Percentiles rank a stretch among this genome's conserved stretches.
Conservation (phyloP, 768 basidiomycete species). For the Lenzites betulinus region DNA sequence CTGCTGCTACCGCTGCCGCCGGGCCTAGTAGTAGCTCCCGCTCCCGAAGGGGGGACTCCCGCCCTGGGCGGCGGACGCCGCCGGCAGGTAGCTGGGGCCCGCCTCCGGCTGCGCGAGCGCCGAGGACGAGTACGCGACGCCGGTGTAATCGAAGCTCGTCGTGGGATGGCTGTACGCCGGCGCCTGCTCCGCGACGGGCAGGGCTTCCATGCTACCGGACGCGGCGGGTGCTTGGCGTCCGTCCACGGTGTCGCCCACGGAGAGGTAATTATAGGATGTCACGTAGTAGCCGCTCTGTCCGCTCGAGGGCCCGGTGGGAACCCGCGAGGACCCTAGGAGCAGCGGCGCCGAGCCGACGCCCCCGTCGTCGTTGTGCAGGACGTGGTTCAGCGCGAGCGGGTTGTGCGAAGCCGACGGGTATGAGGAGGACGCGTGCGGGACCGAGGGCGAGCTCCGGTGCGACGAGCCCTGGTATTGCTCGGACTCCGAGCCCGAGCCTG, state of each 20-base stretch:
- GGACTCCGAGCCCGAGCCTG: constrained; percentile 21
- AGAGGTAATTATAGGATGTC: constrained; percentile 22
- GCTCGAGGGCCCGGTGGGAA: constrained; percentile 13
- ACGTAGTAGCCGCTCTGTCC: constrained; percentile 21
- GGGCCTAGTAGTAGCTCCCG: constrained; percentile 15
- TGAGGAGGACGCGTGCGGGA: constrained; percentile 18
- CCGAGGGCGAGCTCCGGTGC: constrained; percentile 20
- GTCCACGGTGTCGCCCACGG: constrained; percentile 18
- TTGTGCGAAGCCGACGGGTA: constrained; percentile 16
- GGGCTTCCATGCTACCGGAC: constrained; percentile 17
- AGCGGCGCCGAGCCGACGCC: constrained; percentile 14
- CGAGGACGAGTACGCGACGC: constrained; percentile 21
- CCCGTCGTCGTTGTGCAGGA: constrained; percentile 15
- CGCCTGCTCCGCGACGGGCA: constrained; percentile 17
- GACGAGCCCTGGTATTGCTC: constrained; percentile 24
- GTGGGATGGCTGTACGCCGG: constrained; percentile 22
- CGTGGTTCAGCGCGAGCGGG: constrained; percentile 15
- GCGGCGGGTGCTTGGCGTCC: constrained; percentile 17
- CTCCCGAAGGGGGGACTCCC: constrained; percentile 20
- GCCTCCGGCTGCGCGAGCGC: constrained; percentile 16
- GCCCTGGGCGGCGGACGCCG: constrained; percentile 14
- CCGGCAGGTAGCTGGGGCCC: constrained; percentile 16
- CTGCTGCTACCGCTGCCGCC: too few species aligned
- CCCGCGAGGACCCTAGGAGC: constrained; percentile 16
- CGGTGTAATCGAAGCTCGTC: constrained; percentile 19